Conservation (phyloP, 2,329 filamentous ascomycete genomes). For the Alternaria sp. region DNA sequence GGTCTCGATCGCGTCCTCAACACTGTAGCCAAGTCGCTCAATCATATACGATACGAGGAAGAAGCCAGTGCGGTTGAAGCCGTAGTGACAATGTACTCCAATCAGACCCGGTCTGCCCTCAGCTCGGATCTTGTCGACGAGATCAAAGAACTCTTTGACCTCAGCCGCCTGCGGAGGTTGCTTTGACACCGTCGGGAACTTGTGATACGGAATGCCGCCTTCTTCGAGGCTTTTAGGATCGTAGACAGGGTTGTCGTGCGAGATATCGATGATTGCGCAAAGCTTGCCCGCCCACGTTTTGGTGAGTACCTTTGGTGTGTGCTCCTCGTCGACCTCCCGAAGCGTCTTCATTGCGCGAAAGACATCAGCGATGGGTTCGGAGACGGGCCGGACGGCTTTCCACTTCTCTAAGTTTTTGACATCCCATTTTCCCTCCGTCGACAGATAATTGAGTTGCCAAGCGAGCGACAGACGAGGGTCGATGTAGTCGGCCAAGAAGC, state of each 20-base stretch:
- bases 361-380: conserved; percentile 75
- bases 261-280: conserved; percentile 86
- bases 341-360: conserved; percentile 95
- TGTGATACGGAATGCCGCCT: conserved; percentile 66
- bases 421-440: conserved; percentile 94
- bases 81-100: conserved; percentile 94
- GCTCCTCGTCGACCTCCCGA: conserved; percentile 83
- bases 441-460: conserved; percentile 91
- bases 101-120: conserved; percentile 59
- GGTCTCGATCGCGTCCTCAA: conserved; percentile 79
- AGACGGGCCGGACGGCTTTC: conserved; percentile 80
- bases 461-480: conserved; percentile 80
- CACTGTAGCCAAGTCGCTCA: conserved; percentile 74
- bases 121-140: conserved; percentile 61
- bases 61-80: conserved; percentile 93
- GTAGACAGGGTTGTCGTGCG: conserved; percentile 89
- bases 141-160: conserved; percentile 65
- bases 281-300: conserved; percentile 71
- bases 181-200: conserved; percentile 92
- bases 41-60: conserved; percentile 92
- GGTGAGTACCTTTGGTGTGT: conserved; percentile 78
- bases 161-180: conserved; percentile 76
- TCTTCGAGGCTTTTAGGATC: conserved; percentile 66
- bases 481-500: conserved; percentile 78
- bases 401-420: conserved; percentile 96